Conservation (phyloP, 2,329 filamentous ascomycete species). For the Epichloe coenophiala region DNA sequence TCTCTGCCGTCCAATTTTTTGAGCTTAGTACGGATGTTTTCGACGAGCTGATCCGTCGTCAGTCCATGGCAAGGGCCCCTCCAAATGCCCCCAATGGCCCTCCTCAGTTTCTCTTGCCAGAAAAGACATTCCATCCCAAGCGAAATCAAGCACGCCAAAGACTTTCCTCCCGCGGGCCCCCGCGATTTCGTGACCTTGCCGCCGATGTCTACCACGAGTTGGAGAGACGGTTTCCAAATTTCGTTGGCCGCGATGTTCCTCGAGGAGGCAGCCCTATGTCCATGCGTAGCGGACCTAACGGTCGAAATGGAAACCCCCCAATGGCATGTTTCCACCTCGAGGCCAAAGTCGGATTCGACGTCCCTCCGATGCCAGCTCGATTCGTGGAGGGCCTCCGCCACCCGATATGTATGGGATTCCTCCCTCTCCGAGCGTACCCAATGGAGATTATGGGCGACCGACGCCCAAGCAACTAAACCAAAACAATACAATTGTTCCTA, state of each 20-base stretch:
- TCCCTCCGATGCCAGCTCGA: slow-evolving; percentile 49
- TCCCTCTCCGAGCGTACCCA: slow-evolving; percentile 44
- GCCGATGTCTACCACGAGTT: slow-evolving; percentile 95
- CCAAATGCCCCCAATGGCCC: slow-evolving; percentile 38
- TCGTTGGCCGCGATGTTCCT: slow-evolving; percentile 55
- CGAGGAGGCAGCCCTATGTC: slow-evolving; percentile 57
- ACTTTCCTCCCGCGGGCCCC: slow-evolving; percentile 74
- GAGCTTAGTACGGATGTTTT: slow-evolving; percentile 96
- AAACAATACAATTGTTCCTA: slow-evolving; percentile 91
- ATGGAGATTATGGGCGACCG: slow-evolving; percentile 59
- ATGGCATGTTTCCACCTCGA: slow-evolving; percentile 35
- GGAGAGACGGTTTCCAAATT: slow-evolving; percentile 76
- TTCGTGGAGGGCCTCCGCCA: slow-evolving; percentile 31
- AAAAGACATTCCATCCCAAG: slow-evolving; percentile 85
- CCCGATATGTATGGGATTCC: slow-evolving; percentile 38
- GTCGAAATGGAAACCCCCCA: slow-evolving; percentile 45
- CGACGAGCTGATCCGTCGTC: slow-evolving; percentile 81
- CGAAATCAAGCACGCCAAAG: slow-evolving; percentile 96
- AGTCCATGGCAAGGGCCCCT: slow-evolving; percentile 46
- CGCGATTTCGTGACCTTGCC: slow-evolving; percentile 79
- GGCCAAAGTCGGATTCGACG: slow-evolving; percentile 39
- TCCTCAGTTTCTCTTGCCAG: slow-evolving; percentile 70
- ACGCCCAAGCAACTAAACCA: slow-evolving; percentile 75
- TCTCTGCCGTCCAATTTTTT: slow-evolving; percentile 92
- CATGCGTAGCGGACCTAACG: slow-evolving; percentile 41